These are phyloP conservation scores for Aspergillus fijiensis DNA, from an alignment of 2,329 filamentous ascomycete genomes.

Conservation along the genomic window DNA sequence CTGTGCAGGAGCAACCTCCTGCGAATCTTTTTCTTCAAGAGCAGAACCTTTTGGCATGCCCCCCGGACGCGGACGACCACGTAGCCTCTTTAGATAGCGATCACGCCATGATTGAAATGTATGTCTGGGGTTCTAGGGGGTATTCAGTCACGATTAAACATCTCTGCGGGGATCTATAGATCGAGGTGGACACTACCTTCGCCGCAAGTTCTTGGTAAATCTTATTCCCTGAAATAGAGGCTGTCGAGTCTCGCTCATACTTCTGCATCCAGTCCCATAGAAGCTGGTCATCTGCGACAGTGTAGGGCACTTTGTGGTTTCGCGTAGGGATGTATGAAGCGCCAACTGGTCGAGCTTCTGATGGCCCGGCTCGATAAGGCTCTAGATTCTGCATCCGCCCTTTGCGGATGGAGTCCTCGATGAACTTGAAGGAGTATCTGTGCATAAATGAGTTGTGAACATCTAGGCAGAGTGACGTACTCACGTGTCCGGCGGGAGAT, in stretches of 20 bases:
- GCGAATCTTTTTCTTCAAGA: background rate
- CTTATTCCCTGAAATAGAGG: constrained; percentile 40
- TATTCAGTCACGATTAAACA: background rate
- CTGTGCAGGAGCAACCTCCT: constrained; percentile 9
- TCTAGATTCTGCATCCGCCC: constrained; percentile 51
- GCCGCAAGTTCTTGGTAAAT: constrained; percentile 47
- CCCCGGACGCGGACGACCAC: constrained; percentile 37
- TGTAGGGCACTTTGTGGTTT: constrained; percentile 36
- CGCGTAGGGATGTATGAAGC: constrained; percentile 39
- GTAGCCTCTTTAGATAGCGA: constrained; percentile 46
- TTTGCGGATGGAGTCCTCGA: constrained; percentile 55
- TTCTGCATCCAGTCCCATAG: constrained; percentile 47
- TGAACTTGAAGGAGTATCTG: constrained; percentile 58
- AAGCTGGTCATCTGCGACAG: constrained; percentile 46
- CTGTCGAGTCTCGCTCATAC: constrained; percentile 32
- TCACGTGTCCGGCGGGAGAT: constrained; percentile 51
- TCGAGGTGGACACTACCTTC: constrained; percentile 29
- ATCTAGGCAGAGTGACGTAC: constrained; percentile 16
- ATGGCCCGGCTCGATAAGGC: constrained; percentile 49
- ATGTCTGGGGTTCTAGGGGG: constrained; percentile 43
- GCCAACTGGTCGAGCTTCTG: constrained; percentile 45
- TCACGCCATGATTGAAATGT: constrained; percentile 52
- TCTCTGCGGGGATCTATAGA: background rate
- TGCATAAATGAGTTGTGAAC: constrained; percentile 9
- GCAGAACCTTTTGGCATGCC: constrained; percentile 16